Base-by-base conservation (phyloP, 805 yeast species). In the Hanseniaspora occidentalis region DNA sequence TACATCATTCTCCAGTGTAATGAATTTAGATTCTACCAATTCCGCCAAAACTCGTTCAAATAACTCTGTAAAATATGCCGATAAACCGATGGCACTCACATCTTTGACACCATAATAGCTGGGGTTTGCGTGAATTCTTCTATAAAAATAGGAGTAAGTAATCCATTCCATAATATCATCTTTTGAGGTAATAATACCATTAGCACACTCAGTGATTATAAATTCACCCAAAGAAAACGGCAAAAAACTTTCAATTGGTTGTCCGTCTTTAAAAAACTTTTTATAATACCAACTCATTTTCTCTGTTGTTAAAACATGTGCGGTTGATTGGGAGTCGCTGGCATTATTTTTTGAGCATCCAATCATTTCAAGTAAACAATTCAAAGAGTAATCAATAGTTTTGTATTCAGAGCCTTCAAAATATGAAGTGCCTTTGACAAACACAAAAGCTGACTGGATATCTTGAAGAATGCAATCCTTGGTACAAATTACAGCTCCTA, bases 101-200 rank as follows among this genome's bases (percentile, higher is more conserved):
- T 79, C 83, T 31, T 65, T 65, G 6, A 84, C 71, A n/a, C 86
- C 95, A 53, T 92, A 92, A 54, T 72, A 92, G 43, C 92, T 76
- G 3, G 98, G 96, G 56, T 92, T 92, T 26, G 73, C 68, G 42
- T 76, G 80, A 17, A 92, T 56, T 38, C 97, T 67, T 47, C 94
- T 67, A 59, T 84, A 92, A 52, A 88, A 82, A 49, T 77, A 82
- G 0, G 95, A 71, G 54, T 73, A 84, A 0, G 96, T 82, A 25
- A 92, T 53, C 94, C 95, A 85, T 51, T 89, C 96, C 44, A 92
- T 73, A 50, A 94, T 84, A 48, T 82, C 92, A 50, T 88, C 96
- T 52, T 82, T 75, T 6, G 73, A 66, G 36, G 65, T 69, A 43
- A 89, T 70, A 11, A 77, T 65, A 2, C 73, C 65, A 6, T 77